Base-by-base conservation (phyloP, 495 filamentous ascomycete species). In the Penicillium atrosanguineum region DNA sequence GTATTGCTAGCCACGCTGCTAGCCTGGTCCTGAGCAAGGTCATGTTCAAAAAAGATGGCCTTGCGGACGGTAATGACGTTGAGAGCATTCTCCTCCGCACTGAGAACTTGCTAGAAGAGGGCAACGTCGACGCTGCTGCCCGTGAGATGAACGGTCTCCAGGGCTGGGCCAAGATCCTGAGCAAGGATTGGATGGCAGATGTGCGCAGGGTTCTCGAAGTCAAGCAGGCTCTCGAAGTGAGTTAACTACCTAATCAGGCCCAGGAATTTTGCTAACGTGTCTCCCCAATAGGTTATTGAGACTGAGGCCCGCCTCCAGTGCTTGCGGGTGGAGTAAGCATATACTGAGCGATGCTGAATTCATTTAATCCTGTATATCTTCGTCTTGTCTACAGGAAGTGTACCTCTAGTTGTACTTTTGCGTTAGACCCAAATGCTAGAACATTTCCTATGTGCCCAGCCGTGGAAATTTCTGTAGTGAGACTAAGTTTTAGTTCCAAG, bases 141-240 rank as follows among this genome's bases (percentile, higher is more conserved):
- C 80, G 95, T 56, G 94, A 98, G 78, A 92, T 97, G 89, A 97
- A 96, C 67, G 81, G 81, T 18, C 76, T 98, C 46, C 78, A 82
- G 50, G 94, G 94, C 20, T 97, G 95, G 94, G 91, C 92, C 20
- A 95, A 91, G 77, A 93, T 87, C 44, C 72, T 98, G 66, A 91
- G 88, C 66, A 83, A 86, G 62, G 94, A 98, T 68, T 98, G 94
- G 94, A 63, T 98, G 60, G 82, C 76, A 38, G 94, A 98, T 79
- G 85, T 88, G 21, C 80, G 94, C 60, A 84, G 86, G 72, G 87
- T 95, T 57, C 75, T 97, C 72, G 94, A 98, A 71, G 95, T 97
- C 38, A 84, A 89, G 74, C 93, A 97, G 72, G 94, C 94, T 63
- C 75, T 98, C 59, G 94, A 97, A 68, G 94, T 96, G 72, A 83